A percentile compares a stretch with the other conserved stretches of the same genome.
Evolutionary conservation across 495 filamentous ascomycete species (phyloP).

Genomic region (Daldinia vernicosa): DNA sequence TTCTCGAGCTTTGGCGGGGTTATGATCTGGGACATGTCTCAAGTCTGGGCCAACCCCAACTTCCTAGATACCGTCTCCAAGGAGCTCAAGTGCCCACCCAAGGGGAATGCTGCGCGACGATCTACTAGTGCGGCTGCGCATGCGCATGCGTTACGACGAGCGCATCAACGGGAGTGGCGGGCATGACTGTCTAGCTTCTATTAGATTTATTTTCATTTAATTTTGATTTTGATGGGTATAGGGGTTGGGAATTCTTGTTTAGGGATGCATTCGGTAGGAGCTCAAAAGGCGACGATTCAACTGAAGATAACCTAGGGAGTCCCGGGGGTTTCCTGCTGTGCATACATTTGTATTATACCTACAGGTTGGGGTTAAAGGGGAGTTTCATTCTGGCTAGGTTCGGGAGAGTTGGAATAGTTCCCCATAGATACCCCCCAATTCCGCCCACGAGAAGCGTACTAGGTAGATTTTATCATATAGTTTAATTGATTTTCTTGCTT

Average conservation of each 20-base stretch:
- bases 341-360: not conserved
- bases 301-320: too few relatives aligned
- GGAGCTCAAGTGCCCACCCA: conserved; percentile 25
- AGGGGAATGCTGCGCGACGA: conserved; percentile 9
- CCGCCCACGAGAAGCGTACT: not conserved
- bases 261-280: too few relatives aligned
- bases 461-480: conserved; percentile 3
- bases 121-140: conserved; percentile 2
- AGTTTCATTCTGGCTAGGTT: not conserved
- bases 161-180: conserved; percentile 31
- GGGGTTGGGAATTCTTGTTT: too few relatives aligned
- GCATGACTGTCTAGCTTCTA: not conserved
- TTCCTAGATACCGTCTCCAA: conserved; percentile 53
- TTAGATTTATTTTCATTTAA: not conserved
- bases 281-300: too few relatives aligned
- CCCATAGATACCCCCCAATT: conserved; percentile 31
- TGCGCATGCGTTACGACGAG: conserved; percentile 2
- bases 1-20: conserved; percentile 71
- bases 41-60: conserved; percentile 65
- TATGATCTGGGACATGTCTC: conserved; percentile 76
- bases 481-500: not conserved
- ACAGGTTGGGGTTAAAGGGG: not conserved
- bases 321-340: too few relatives aligned
- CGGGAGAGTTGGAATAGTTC: conserved; percentile 1
- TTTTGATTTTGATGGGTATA: not conserved